A percentile compares a stretch with the other conserved stretches of the same genome.
Evolutionary conservation across 2,329 filamentous ascomycete species (phyloP).

Genomic region (Lachnellula arida): DNA sequence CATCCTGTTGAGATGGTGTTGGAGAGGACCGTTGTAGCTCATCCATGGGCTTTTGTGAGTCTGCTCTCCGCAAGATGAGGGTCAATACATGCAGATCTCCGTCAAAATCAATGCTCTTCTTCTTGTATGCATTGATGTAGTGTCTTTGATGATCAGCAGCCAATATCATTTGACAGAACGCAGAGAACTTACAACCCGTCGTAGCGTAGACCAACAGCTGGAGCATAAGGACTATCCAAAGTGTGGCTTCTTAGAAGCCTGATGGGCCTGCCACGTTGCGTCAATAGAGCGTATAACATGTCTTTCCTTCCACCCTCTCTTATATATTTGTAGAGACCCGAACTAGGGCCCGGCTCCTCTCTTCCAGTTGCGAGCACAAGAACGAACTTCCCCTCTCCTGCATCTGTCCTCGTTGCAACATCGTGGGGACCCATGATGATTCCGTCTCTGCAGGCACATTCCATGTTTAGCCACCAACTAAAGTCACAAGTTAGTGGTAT

Average conservation of each 20-base stretch:
- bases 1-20: constrained; percentile 50
- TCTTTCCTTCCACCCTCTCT: constrained; percentile 40
- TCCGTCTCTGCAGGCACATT: constrained; percentile 52
- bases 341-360: constrained; percentile 40
- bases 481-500: constrained; percentile 15
- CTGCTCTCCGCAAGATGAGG: constrained; percentile 43
- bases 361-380: constrained; percentile 48
- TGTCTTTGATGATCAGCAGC: constrained; percentile 37
- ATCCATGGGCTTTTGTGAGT: constrained; percentile 39
- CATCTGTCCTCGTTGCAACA: constrained; percentile 42
- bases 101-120: constrained; percentile 35
- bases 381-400: constrained; percentile 37
- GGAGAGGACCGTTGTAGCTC: constrained; percentile 42
- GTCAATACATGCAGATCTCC: constrained; percentile 41
- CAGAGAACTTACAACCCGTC: constrained; percentile 48
- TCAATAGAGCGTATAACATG: constrained; percentile 46
- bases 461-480: constrained; percentile 56
- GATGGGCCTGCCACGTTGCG: constrained; percentile 44
- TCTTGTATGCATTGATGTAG: constrained; percentile 43
- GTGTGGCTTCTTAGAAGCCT: constrained; percentile 49
- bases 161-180: not conserved
- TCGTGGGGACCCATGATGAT: constrained; percentile 44
- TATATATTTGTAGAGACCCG: constrained; percentile 39
- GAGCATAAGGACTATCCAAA: constrained; percentile 48
- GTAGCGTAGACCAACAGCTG: constrained; percentile 49